Percentiles rank a stretch among this genome's conserved stretches.
Conservation (phyloP, 2,329 filamentous ascomycete species). For the Sporothrix brasiliensis region DNA sequence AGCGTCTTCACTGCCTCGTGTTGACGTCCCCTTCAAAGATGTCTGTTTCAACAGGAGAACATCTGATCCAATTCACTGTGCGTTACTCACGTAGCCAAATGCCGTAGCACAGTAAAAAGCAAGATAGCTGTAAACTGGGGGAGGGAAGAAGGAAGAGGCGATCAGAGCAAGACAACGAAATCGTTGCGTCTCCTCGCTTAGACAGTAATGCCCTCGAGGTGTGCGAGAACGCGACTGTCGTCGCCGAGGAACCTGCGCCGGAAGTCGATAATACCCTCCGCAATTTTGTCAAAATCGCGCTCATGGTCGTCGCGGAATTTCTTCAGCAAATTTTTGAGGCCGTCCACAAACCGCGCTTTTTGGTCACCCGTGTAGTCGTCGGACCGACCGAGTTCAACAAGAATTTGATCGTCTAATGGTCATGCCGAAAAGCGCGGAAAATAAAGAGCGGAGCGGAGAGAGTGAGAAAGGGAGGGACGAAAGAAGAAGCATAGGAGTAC, state of each 20-base stretch:
- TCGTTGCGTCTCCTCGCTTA: constrained; percentile 5
- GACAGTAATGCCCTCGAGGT: constrained; percentile 44
- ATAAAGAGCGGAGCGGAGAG: constrained; percentile 8
- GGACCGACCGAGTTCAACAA: constrained; percentile 69
- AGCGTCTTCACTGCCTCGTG: neutral
- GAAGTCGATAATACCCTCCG: constrained; percentile 67
- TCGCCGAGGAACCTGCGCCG: constrained; percentile 67
- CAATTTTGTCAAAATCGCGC: constrained; percentile 68
- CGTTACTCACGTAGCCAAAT: constrained; percentile 10
- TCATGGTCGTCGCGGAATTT: constrained; percentile 62
- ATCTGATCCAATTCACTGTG: constrained; percentile 13
- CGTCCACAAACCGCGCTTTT: constrained; percentile 63
- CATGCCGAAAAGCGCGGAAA: constrained; percentile 40
- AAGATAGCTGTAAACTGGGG: neutral
- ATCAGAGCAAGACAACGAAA: neutral
- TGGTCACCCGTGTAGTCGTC: constrained; percentile 66
- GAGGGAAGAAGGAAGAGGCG: neutral
- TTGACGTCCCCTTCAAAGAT: neutral
- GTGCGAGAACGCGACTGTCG: constrained; percentile 61
- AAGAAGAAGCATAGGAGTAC: constrained; percentile 38
- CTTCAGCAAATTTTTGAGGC: constrained; percentile 63
- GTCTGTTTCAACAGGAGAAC: too few species aligned
- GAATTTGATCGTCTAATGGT: constrained; percentile 68
- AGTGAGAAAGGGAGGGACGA: constrained; percentile 41
- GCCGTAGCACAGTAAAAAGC: constrained; percentile 10